A percentile compares a stretch with the other conserved stretches of the same genome.
Evolutionary conservation across 805 yeast species (phyloP).

Genomic region (Sugiyamaella valdiviana): DNA sequence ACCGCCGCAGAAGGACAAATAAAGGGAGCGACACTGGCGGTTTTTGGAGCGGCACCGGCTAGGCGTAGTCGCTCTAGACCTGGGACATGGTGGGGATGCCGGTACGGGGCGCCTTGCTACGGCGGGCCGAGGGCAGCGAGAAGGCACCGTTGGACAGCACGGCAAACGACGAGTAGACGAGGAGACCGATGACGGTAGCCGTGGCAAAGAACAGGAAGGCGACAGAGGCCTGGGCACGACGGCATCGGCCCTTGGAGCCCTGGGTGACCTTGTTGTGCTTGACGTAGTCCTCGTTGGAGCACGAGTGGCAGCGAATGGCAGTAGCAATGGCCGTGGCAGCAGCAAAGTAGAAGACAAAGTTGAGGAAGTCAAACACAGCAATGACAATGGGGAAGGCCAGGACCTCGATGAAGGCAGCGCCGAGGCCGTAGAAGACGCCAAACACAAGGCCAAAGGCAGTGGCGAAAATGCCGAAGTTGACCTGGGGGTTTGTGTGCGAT

Average conservation of each 20-base stretch:
- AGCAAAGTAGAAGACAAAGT: slow-evolving; percentile 85
- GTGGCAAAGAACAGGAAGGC: slow-evolving; percentile 81
- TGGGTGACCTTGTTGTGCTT: slow-evolving; percentile 62
- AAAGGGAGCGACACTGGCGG: too few species aligned
- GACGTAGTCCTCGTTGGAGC: slow-evolving; percentile 62
- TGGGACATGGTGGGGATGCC: slow-evolving; percentile 90
- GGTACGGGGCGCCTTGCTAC: slow-evolving; percentile 53
- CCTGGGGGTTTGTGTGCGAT: slow-evolving; percentile 57
- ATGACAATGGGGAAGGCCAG: slow-evolving; percentile 84
- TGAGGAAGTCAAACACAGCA: slow-evolving; percentile 74
- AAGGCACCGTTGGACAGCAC: slow-evolving; percentile 52
- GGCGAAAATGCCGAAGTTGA: slow-evolving; percentile 81
- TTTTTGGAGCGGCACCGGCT: too few species aligned
- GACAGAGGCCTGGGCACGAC: slow-evolving; percentile 86
- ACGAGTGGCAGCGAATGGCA: slow-evolving; percentile 79
- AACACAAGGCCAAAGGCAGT: slow-evolving; percentile 80
- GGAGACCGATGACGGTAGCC: slow-evolving; percentile 63
- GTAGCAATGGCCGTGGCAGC: slow-evolving; percentile 95
- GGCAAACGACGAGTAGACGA: slow-evolving; percentile 43
- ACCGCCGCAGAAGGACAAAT: too few species aligned
- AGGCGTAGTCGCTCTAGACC: too few species aligned
- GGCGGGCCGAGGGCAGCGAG: slow-evolving; percentile 46
- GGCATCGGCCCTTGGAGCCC: slow-evolving; percentile 80
- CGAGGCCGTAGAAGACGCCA: slow-evolving; percentile 69
- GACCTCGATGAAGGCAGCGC: slow-evolving; percentile 69